phyloP scores from a whole-genome alignment of 225 moss, liverwort and hornwort species.

The Physcomitrium patens region DNA sequence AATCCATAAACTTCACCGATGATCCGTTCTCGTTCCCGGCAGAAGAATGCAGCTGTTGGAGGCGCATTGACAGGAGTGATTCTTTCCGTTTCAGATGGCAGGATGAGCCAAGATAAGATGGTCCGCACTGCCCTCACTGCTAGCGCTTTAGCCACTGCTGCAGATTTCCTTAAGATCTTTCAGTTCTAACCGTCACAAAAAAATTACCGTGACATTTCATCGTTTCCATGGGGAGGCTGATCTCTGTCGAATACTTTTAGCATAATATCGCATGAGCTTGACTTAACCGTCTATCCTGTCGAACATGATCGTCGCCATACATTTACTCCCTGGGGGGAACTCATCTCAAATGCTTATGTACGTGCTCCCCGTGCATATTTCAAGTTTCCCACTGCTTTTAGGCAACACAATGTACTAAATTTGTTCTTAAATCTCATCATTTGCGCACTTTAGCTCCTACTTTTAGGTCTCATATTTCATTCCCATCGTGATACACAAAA shows the following conservation, averaged over 20 bases:
- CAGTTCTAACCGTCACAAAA: neutral
- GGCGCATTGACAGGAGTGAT: constrained; percentile 62
- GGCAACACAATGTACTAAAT: too few species aligned
- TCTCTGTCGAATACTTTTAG: neutral
- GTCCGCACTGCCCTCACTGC: constrained; percentile 55
- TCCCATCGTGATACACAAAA: too few species aligned
- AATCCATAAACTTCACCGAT: neutral
- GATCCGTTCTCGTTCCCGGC: constrained; percentile 2
- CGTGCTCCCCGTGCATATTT: neutral
- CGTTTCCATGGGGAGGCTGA: neutral
- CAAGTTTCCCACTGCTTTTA: neutral
- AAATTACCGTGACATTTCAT: neutral
- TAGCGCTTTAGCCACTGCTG: constrained; percentile 48
- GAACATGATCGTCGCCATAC: neutral
- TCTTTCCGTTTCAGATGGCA: constrained; percentile 46
- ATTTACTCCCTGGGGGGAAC: neutral
- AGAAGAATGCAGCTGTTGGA: constrained; percentile 59
- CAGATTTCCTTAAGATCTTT: constrained; percentile 48
- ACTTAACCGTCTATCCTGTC: neutral
- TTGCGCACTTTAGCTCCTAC: too few species aligned
- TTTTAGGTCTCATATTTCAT: too few species aligned
- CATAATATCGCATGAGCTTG: neutral
- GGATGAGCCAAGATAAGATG: constrained; percentile 57
- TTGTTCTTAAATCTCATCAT: too few species aligned
- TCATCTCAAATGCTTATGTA: neutral